Evolutionary conservation across 23 red algal genomes (phyloP).

Genomic region (Agarophyton chilense): DNA sequence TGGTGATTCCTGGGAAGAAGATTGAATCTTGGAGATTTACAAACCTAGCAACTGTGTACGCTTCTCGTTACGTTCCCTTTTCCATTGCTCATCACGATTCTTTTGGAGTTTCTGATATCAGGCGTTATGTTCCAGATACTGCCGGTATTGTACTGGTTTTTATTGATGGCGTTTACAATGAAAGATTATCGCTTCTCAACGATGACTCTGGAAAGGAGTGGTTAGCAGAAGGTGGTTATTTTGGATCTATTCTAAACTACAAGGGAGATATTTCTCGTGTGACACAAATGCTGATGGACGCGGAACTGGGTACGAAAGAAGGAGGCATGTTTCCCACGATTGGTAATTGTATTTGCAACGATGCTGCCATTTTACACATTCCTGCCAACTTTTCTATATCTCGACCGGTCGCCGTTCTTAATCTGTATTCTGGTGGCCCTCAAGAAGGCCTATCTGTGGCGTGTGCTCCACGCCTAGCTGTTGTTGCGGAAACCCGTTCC

Average conservation of each 20-base stretch:
- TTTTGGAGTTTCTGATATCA: slow-evolving; percentile 19
- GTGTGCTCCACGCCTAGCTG: slow-evolving; percentile 59
- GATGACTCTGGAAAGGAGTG: slow-evolving; percentile 43
- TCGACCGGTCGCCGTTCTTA: slow-evolving; percentile 56
- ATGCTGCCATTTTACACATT: slow-evolving; percentile 62
- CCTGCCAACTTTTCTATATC: slow-evolving; percentile 51
- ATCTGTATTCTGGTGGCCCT: slow-evolving; percentile 40
- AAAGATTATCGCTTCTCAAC: slow-evolving; percentile 58
- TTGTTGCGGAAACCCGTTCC: slow-evolving; percentile 52
- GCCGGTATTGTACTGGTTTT: slow-evolving; percentile 74
- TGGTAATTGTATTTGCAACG: slow-evolving; percentile 44
- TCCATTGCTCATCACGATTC: not conserved
- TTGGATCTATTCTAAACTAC: slow-evolving; percentile 49
- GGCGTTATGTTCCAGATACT: slow-evolving; percentile 45
- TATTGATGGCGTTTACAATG: slow-evolving; percentile 66
- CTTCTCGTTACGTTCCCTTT: slow-evolving; percentile 30
- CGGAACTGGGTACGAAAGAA: slow-evolving; percentile 42
- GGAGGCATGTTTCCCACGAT: slow-evolving; percentile 59
- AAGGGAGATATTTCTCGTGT: slow-evolving; percentile 58
- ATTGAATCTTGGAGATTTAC: slow-evolving; percentile 89
- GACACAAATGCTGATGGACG: slow-evolving; percentile 24
- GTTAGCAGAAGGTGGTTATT: slow-evolving; percentile 47
- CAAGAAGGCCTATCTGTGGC: slow-evolving; percentile 22
- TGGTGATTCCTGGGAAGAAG: slow-evolving; percentile 36
- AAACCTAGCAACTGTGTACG: slow-evolving; percentile 63